These are phyloP conservation scores for Cytospora chrysosperma DNA, from an alignment of 2,329 filamentous ascomycete species.

Conservation along the genomic window DNA sequence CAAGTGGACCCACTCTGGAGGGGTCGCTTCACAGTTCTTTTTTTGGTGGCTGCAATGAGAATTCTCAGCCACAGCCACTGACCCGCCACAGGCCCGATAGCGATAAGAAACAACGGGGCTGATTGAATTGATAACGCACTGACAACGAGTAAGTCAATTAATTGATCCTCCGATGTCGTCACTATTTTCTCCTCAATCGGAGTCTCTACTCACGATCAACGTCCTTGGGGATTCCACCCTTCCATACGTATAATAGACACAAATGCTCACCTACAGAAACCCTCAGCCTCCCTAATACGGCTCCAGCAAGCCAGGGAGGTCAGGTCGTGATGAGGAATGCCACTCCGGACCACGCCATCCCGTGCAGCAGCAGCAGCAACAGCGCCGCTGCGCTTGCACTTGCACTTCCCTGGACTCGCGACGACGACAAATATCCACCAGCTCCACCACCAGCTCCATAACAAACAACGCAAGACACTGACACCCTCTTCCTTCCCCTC, in stretches of 20 bases:
- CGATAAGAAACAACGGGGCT: not conserved
- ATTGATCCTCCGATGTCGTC: constrained; percentile 18
- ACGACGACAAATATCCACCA: not conserved
- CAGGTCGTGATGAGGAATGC: constrained; percentile 62
- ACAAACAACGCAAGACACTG: constrained; percentile 3
- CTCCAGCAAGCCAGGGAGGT: constrained; percentile 14
- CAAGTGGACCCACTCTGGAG: not conserved
- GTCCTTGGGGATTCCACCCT: not conserved
- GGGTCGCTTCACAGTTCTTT: not conserved
- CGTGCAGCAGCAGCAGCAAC: constrained; percentile 29
- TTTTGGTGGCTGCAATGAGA: not conserved
- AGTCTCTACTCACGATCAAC: not conserved
- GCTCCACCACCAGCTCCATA: constrained; percentile 9
- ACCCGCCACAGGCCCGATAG: not conserved
- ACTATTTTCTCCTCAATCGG: constrained; percentile 9
- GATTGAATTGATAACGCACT: not conserved
- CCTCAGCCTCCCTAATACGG: constrained; percentile 2
- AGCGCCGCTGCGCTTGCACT: constrained; percentile 12
- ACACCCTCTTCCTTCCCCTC: not conserved
- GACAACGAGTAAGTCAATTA: not conserved
- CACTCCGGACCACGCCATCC: constrained; percentile 42
- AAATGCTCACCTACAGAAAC: constrained; percentile 6
- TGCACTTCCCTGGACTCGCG: not conserved
- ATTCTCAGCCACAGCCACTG: constrained; percentile 1
- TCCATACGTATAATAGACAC: not conserved